Conservation (phyloP, 2,329 filamentous ascomycete species). For the Claviceps quebecensis region DNA sequence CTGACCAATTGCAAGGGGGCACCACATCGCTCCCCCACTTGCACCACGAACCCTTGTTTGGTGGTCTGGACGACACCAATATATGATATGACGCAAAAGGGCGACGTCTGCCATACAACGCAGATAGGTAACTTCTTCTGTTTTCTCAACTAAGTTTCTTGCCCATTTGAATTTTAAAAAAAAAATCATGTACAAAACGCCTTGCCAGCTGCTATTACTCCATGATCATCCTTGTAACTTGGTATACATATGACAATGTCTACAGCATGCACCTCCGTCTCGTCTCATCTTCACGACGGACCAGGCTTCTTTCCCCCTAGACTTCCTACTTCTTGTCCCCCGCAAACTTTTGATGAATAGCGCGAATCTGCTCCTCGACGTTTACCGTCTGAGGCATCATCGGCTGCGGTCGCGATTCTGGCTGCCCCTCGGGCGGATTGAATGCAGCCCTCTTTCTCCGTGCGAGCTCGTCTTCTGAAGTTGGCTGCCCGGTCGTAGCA, state of each 20-base stretch:
- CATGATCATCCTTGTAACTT: constrained; percentile 2
- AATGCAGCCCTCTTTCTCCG: constrained; percentile 62
- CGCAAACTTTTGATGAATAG: constrained; percentile 41
- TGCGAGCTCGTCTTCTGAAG: constrained; percentile 60
- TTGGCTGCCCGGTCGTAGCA: constrained; percentile 48
- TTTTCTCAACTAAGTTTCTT: neutral
- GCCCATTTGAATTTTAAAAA: neutral
- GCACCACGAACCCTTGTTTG: no score
- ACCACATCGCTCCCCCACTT: no score
- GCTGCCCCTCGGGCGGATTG: constrained; percentile 50
- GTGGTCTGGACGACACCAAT: no score
- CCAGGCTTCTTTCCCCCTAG: no score
- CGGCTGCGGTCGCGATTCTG: constrained; percentile 41
- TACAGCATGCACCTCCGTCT: neutral
- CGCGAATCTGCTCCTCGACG: constrained; percentile 72
- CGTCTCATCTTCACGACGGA: neutral
- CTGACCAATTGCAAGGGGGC: neutral
- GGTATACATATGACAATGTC: neutral
- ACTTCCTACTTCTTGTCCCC: constrained; percentile 17
- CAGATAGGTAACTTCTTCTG: no score
- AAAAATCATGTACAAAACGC: neutral
- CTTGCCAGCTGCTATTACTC: neutral
- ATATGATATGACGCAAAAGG: no score
- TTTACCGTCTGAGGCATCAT: constrained; percentile 55
- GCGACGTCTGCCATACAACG: no score